A percentile compares a stretch with the other conserved stretches of the same genome.
Conservation (phyloP, 2,329 filamentous ascomycete species). For the Xylariaceae sp. region DNA sequence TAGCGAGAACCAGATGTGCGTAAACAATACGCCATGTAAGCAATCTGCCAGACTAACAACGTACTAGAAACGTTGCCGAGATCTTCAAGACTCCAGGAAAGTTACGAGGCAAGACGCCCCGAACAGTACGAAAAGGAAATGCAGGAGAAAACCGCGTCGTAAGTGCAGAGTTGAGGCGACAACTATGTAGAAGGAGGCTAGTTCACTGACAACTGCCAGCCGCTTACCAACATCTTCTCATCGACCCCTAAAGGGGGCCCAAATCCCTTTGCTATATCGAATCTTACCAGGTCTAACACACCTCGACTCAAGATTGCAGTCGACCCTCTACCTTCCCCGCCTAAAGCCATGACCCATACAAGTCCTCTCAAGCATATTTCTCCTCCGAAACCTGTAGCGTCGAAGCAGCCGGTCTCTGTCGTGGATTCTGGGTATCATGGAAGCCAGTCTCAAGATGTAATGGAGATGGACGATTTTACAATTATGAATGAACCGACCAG, state of each 20-base stretch:
- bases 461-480: conserved; percentile 45
- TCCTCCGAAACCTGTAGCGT: conserved; percentile 38
- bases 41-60: conserved; percentile 40
- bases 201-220: conserved; percentile 48
- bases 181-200: conserved; percentile 4
- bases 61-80: conserved; percentile 80
- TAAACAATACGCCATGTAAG: conserved; percentile 30
- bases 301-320: conserved; percentile 65
- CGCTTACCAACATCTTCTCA: conserved; percentile 64
- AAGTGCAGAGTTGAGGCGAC: conserved; percentile 43
- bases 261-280: conserved; percentile 59
- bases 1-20: conserved; percentile 83
- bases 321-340: conserved; percentile 48
- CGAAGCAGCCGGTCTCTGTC: conserved; percentile 43
- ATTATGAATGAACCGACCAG: conserved; percentile 32
- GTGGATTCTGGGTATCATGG: conserved; percentile 76
- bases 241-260: conserved; percentile 59
- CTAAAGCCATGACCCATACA: conserved; percentile 42
- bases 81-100: conserved; percentile 95
- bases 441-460: conserved; percentile 64
- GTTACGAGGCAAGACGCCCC: conserved; percentile 79
- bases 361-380: conserved; percentile 44
- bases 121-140: conserved; percentile 68
- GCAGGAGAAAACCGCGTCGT: conserved; percentile 67
- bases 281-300: conserved; percentile 56